Conservation (phyloP, 1,284 basidiomycete genomes). For the Kwoniella shivajii region DNA sequence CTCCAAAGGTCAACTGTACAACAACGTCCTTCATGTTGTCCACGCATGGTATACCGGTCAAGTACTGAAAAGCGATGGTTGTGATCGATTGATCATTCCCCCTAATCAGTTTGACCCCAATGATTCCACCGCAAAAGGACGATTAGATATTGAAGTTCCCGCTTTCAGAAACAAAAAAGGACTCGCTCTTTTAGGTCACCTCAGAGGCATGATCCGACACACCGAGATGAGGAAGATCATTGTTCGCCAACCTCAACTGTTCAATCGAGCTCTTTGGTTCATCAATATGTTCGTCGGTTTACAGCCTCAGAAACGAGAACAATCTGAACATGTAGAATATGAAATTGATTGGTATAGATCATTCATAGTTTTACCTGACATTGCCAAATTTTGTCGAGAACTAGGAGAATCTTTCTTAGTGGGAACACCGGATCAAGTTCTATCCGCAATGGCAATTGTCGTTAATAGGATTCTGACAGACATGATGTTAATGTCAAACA, state of each 20-base stretch:
- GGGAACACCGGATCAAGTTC: slow-evolving; percentile 62
- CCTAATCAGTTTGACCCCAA: slow-evolving; percentile 14
- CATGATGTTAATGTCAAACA: slow-evolving; percentile 34
- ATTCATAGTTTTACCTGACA: slow-evolving; percentile 85
- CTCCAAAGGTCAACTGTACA: slow-evolving; percentile 71
- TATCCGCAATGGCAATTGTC: slow-evolving; percentile 69
- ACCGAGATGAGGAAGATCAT: slow-evolving; percentile 75
- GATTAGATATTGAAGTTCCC: slow-evolving; percentile 74
- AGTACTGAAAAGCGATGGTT: slow-evolving; percentile 54
- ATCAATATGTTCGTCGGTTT: slow-evolving; percentile 87
- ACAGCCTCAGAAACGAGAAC: slow-evolving; percentile 83
- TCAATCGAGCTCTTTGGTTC: slow-evolving; percentile 63
- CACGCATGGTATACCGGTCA: slow-evolving; percentile 87
- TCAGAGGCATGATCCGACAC: slow-evolving; percentile 65
- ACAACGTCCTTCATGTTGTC: slow-evolving; percentile 76
- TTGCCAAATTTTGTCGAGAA: slow-evolving; percentile 82
- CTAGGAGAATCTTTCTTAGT: slow-evolving; percentile 76
- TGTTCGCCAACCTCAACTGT: slow-evolving; percentile 64
- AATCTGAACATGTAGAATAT: slow-evolving; percentile 82
- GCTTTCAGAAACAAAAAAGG: slow-evolving; percentile 93
- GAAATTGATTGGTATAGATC: slow-evolving; percentile 95
- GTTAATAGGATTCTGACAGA: slow-evolving; percentile 73
- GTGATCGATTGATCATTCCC: slow-evolving; percentile 27
- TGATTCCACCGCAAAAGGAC: slow-evolving; percentile 31
- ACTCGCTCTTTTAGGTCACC: slow-evolving; percentile 83